Evolutionary conservation across 352 stramenopile genomes (phyloP).

Genomic region (Pythium scleroteichum): DNA sequence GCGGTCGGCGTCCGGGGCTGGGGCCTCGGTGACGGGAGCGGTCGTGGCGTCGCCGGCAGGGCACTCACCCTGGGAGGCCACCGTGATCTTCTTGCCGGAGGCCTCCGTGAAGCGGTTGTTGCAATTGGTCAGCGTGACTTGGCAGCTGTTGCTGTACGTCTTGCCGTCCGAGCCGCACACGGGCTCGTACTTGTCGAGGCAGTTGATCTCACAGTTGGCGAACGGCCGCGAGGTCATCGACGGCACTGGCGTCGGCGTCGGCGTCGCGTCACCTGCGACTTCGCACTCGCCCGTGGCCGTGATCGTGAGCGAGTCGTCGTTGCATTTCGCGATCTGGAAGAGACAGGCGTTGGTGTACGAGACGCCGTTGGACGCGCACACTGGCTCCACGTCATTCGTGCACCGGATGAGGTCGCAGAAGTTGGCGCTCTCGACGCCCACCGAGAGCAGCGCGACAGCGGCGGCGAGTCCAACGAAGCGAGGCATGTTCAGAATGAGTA

Average conservation of each 20-base stretch:
- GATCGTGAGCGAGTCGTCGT: conserved; percentile 26
- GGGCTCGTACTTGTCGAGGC: conserved; percentile 13
- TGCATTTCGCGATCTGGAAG: conserved; percentile 38
- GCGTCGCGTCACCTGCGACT: neutral
- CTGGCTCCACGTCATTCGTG: conserved; percentile 17
- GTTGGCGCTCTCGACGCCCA: conserved; percentile 6
- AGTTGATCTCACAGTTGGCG: conserved; percentile 17
- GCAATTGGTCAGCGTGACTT: conserved; percentile 19
- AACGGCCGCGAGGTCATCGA: neutral
- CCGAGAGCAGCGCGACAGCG: neutral
- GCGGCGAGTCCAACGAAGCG: neutral
- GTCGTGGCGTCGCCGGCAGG: neutral
- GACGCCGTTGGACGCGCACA: conserved; percentile 38
- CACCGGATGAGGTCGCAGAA: conserved; percentile 25
- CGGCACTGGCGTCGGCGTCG: neutral
- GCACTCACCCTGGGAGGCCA: conserved; percentile 13
- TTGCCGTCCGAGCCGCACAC: conserved; percentile 26
- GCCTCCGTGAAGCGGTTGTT: neutral
- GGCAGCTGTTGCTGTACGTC: conserved; percentile 33
- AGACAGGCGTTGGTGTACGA: conserved; percentile 36
- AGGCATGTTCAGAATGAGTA: neutral
- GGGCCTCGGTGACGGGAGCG: neutral
- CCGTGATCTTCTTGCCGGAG: conserved; percentile 10
- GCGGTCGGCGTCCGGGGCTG: neutral
- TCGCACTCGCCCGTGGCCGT: conserved; percentile 11